Conservation (phyloP, 75 land plant genomes). For the Pseudotsuga menziesii region DNA sequence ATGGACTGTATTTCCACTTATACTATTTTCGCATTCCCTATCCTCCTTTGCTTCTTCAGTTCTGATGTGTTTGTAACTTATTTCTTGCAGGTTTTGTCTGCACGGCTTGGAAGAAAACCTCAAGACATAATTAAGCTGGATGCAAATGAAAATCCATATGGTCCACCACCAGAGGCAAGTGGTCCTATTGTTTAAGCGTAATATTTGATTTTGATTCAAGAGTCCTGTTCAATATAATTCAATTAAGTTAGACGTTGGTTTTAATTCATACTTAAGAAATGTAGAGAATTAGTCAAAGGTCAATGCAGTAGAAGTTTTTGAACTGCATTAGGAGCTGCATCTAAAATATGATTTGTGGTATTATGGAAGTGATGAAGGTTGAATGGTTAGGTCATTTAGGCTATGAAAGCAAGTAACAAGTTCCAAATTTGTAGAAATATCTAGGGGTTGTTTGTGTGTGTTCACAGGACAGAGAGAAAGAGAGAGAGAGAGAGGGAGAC, state of each 20-base stretch:
- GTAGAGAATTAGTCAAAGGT: background rate
- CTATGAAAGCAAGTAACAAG: background rate
- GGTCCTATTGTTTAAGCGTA: background rate
- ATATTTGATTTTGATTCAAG: background rate
- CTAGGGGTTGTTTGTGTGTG: background rate
- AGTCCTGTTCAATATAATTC: background rate
- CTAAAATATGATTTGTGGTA: too few relatives aligned
- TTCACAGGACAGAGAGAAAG: too few relatives aligned
- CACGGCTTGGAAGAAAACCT: constrained; percentile 88
- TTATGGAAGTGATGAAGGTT: background rate
- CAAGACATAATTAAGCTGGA: constrained; percentile 94
- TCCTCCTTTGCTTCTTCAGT: background rate
- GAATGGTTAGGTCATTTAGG: too few relatives aligned
- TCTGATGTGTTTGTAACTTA: background rate
- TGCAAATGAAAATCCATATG: constrained; percentile 99
- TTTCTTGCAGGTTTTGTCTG: constrained; percentile 70
- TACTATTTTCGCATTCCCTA: background rate
- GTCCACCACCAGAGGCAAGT: constrained; percentile 98
- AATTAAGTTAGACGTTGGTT: background rate
- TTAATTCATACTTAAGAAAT: background rate
- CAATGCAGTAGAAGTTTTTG: background rate
- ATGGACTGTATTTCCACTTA: background rate
- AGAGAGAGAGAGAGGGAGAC: too few relatives aligned
- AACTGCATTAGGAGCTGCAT: background rate
- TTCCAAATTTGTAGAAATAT: background rate